Conservation (phyloP, 345 rosid genomes). For the Clausena lansium region DNA sequence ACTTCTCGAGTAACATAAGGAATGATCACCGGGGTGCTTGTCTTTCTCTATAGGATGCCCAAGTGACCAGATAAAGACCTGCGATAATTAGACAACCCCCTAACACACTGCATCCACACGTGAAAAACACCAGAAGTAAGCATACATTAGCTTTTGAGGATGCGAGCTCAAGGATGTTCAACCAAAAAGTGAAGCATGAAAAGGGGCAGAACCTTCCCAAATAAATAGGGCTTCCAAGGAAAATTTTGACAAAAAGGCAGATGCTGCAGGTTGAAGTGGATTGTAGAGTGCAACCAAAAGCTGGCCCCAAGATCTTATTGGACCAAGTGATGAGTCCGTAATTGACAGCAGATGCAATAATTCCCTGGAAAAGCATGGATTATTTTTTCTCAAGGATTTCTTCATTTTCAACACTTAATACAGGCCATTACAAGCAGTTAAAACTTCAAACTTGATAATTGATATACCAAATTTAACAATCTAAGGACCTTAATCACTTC, state of each 20-base stretch:
- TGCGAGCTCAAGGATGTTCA: background rate
- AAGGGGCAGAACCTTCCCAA: constrained; percentile 71
- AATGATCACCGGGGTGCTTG: constrained; percentile 27
- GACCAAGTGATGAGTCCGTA: constrained; percentile 96
- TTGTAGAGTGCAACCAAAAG: constrained; percentile 94
- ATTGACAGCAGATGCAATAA: constrained; percentile 85
- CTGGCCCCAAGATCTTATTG: constrained; percentile 92
- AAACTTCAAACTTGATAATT: too few species aligned
- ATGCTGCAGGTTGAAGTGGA: constrained; percentile 95
- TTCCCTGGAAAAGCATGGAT: constrained; percentile 51
- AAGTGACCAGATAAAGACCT: constrained; percentile 83
- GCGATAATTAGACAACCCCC: constrained; percentile 80
- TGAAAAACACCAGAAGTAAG: constrained; percentile 11
- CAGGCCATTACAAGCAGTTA: too few species aligned
- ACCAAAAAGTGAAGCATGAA: background rate
- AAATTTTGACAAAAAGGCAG: constrained; percentile 78
- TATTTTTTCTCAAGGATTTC: background rate
- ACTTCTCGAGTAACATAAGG: constrained; percentile 38
- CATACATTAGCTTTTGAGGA: background rate
- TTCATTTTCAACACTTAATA: too few species aligned
- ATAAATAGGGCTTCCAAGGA: constrained; percentile 91
- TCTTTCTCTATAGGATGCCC: constrained; percentile 76
- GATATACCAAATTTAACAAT: too few species aligned
- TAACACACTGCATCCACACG: constrained; percentile 44
- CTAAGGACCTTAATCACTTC: background rate